A percentile compares a stretch with the other conserved stretches of the same genome.
Evolutionary conservation across 2,329 filamentous ascomycete species (phyloP).

Genomic region (Dactylellina sp.): DNA sequence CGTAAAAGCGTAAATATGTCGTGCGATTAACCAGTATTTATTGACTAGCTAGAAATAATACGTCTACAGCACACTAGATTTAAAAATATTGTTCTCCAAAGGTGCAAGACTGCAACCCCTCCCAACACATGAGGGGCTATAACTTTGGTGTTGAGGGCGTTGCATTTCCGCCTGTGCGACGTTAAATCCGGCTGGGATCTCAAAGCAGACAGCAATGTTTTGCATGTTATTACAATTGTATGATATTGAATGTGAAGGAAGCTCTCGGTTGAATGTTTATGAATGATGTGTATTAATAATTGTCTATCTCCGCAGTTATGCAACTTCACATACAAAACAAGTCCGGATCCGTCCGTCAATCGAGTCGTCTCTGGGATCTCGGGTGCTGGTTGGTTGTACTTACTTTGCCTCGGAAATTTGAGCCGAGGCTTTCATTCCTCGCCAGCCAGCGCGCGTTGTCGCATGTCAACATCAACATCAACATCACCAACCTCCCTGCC

Average conservation of each 20-base stretch:
- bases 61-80: too few species aligned
- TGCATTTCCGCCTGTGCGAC: conserved; percentile 46
- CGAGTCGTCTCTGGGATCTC: background rate
- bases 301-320: too few species aligned
- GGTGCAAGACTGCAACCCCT: too few species aligned
- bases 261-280: too few species aligned
- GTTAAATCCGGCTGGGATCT: conserved; percentile 20
- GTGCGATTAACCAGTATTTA: too few species aligned
- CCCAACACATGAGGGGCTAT: background rate
- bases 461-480: conserved; percentile 56
- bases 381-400: background rate
- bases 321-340: too few species aligned
- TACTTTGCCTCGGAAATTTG: conserved; percentile 48
- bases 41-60: too few species aligned
- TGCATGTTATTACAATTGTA: background rate
- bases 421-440: conserved; percentile 34
- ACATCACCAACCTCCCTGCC: conserved; percentile 36
- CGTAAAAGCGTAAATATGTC: too few species aligned
- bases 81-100: too few species aligned
- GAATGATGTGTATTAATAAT: too few species aligned
- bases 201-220: conserved; percentile 17
- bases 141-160: conserved; percentile 27
- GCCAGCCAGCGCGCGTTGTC: conserved; percentile 37
- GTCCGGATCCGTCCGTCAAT: too few species aligned
- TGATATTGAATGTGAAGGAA: too few species aligned